A percentile compares a stretch with the other conserved stretches of the same genome.
These are phyloP conservation scores for Boletus semigastroideus DNA, from an alignment of 1,284 basidiomycete genomes.

Conservation along the genomic window DNA sequence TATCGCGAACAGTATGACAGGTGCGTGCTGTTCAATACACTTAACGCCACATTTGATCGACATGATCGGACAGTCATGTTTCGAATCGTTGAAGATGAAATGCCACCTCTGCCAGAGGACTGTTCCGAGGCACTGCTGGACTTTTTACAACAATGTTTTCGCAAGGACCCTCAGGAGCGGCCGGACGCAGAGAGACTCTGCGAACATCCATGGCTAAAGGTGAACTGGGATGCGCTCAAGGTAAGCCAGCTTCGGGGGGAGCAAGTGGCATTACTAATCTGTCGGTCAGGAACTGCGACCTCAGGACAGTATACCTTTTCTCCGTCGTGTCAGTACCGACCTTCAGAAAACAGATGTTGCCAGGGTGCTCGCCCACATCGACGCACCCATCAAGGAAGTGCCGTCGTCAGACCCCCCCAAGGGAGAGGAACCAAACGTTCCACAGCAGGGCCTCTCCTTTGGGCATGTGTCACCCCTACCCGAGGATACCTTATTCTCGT, in stretches of 20 bases:
- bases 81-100: constrained; percentile 90
- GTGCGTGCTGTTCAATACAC: constrained; percentile 38
- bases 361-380: constrained; percentile 54
- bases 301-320: constrained; percentile 92
- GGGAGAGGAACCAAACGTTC: constrained; percentile 26
- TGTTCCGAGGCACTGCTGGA: constrained; percentile 73
- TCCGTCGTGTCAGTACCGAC: constrained; percentile 86
- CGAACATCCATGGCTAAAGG: constrained; percentile 88
- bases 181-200: constrained; percentile 83
- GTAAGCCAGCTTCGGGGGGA: constrained; percentile 40
- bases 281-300: constrained; percentile 68
- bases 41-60: constrained; percentile 8
- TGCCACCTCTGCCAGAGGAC: constrained; percentile 81
- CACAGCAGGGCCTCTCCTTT: constrained; percentile 38
- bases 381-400: constrained; percentile 45
- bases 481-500: constrained; percentile 51
- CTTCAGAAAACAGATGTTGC: constrained; percentile 68
- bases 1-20: constrained; percentile 82
- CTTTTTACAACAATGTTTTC: constrained; percentile 83
- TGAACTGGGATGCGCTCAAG: constrained; percentile 74
- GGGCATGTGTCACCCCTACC: constrained; percentile 36
- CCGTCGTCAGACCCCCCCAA: constrained; percentile 39
- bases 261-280: constrained; percentile 8
- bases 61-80: constrained; percentile 73
- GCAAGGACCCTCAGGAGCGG: constrained; percentile 80